Base-by-base conservation (phyloP, 2,329 filamentous ascomycete genomes). In the Arthrobotrys sphaeroides region DNA sequence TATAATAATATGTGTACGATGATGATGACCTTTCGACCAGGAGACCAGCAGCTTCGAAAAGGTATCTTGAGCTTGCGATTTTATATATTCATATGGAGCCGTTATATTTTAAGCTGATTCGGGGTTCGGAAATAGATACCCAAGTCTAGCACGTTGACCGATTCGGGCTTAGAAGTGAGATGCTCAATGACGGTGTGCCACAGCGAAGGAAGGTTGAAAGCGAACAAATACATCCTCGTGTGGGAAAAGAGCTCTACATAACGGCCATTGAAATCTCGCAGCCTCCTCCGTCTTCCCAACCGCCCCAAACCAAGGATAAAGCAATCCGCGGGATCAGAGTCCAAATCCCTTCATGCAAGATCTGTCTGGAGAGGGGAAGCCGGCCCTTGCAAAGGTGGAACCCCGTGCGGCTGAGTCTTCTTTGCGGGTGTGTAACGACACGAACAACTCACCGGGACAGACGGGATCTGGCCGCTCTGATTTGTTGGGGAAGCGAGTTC, bases 331-430 rank as follows among this genome's bases (percentile, higher is more conserved):
- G 51, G 51, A 55, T 55, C 51, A 55, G 16, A 28, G 38, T 38
- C 51, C 22, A 55, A 55, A 55, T 55, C 51, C 51, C 31, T 38
- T 33, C 43, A 49, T 65, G 33, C 61, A 65, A 42, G 31, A 40
- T 40, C 51, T n/a, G 31, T 38, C 36, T 22, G 45, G 26, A 18
- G 61, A 53, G 45, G 61, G 61, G 61, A 40, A 65, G 18, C 33
- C 7, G 20, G 55, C 10, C 42, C 28, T 53, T 40, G 45, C n/a
- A 31, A 31, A n/a, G n/a, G n/a, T n/a, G n/a, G n/a, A n/a, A 20
- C 6, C 16, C 22, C 1, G 45, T 65, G 45, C 61, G 45, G 61
- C 61, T 65, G 60, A 51, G 28, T 40, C 7, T 24, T 43, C 16
- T 55, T 55, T 55, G 2, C 26, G 31, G 7, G 59, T 62, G 59